A percentile compares a stretch with the other conserved stretches of the same genome.
phyloP scores from a whole-genome alignment of 2,329 filamentous ascomycete species.

The Stagonosporopsis tanaceti region DNA sequence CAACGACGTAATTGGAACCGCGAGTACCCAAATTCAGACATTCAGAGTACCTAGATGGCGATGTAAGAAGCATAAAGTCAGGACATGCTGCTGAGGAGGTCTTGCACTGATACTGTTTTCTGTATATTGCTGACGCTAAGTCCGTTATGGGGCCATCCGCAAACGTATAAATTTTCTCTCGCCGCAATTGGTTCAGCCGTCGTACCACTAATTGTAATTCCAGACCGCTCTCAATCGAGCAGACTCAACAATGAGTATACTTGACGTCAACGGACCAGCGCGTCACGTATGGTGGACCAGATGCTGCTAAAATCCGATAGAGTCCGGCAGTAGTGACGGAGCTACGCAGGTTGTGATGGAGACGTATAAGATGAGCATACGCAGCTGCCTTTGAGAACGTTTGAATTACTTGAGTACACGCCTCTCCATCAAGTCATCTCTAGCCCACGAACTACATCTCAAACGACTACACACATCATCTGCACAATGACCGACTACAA shows the following conservation, averaged over 20 bases:
- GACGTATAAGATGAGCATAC: slow-evolving; percentile 2
- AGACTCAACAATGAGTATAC: neutral
- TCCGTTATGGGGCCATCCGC: neutral
- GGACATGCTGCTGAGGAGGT: neutral
- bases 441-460: neutral
- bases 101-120: neutral
- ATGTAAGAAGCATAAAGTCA: slow-evolving; percentile 6
- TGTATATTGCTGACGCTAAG: slow-evolving; percentile 8
- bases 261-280: slow-evolving; percentile 16
- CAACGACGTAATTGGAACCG: neutral
- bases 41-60: slow-evolving; percentile 17
- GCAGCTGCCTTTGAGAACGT: neutral
- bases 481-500: slow-evolving; percentile 31
- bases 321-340: slow-evolving; percentile 6
- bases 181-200: neutral
- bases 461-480: neutral
- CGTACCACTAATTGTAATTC: slow-evolving; percentile 10
- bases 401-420: neutral
- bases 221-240: slow-evolving; percentile 1
- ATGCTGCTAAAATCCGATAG: slow-evolving; percentile 1
- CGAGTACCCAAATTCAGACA: neutral
- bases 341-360: neutral
- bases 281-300: slow-evolving; percentile 1
- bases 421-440: neutral
- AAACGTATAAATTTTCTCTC: neutral